Percentiles rank a stretch among this genome's conserved stretches.
Evolutionary conservation across 345 rosid genomes (phyloP).

Genomic region (Tarenaya hassleriana): DNA sequence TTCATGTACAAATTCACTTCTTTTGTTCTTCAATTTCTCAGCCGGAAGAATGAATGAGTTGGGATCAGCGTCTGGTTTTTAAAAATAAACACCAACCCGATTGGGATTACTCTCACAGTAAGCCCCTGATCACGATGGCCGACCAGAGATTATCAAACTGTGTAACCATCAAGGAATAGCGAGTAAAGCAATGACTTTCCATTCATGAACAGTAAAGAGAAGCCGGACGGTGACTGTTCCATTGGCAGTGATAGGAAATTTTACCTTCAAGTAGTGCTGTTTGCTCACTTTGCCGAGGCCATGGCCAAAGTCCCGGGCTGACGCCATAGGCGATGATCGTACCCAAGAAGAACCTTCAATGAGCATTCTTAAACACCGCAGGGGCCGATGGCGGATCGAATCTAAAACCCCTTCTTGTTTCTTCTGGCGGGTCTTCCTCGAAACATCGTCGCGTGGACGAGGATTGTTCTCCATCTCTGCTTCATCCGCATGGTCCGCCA

Average conservation of each 20-base stretch:
- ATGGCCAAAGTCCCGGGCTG: conserved; percentile 58
- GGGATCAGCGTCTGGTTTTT: conserved; percentile 52
- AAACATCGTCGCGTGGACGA: too few species aligned
- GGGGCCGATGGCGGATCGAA: conserved; percentile 26
- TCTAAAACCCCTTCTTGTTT: conserved; percentile 16
- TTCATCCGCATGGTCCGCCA: conserved; percentile 23
- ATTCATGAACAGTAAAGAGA: neutral
- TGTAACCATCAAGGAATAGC: conserved; percentile 46
- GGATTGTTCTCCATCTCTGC: neutral
- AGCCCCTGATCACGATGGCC: conserved; percentile 55
- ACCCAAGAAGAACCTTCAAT: conserved; percentile 48
- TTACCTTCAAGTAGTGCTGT: conserved; percentile 65
- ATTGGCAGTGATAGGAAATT: neutral
- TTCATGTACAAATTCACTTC: conserved; percentile 29
- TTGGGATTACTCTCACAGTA: conserved; percentile 48
- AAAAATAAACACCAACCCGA: conserved; percentile 47
- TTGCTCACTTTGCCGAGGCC: conserved; percentile 50
- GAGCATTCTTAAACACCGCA: conserved; percentile 48
- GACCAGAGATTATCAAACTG: conserved; percentile 62
- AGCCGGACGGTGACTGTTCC: conserved; percentile 8
- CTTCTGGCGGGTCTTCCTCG: neutral
- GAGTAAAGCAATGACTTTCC: conserved; percentile 15
- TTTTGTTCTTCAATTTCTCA: conserved; percentile 38
- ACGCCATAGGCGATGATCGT: conserved; percentile 55
- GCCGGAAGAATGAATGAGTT: conserved; percentile 43